Base-by-base conservation (phyloP, 768 basidiomycete genomes). In the Boletus speciosus region DNA sequence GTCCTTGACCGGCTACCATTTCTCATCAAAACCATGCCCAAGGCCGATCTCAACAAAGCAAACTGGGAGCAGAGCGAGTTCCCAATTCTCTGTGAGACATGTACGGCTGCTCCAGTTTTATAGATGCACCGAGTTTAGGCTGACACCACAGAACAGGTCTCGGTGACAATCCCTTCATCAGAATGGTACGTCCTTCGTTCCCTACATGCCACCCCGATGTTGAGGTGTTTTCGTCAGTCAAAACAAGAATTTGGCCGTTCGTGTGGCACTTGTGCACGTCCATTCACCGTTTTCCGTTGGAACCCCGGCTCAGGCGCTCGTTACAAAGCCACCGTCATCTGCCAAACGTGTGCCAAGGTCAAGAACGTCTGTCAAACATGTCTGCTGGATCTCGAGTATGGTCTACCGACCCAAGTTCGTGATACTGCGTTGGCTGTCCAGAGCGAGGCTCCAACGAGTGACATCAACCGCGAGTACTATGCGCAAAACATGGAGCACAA, bases 311-410 rank as follows among this genome's bases (percentile, higher is more conserved):
- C 85, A 4, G 96, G 94, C 39, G 88, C 86, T 69, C 86, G 96
- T 29, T 98, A 83, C 83, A 98, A 98, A 78, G 90, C 93, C 55
- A 99, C 97, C 11, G 93, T 97, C 56, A 85, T 98, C 56, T 97
- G 94, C 73, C 95, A 96, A 71, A 96, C 95, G 4, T 98, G 96
- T 63, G 90, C 95, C 46, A 98, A 98, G 74, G 84, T 93, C 61
- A 91, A 91, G 76, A 94, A 94, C 66, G 87, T 97, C 50, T 99
- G 97, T 76, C 97, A 98, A 75, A 98, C 95, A 2, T 99, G 97
- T 71, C 78, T 99, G 29, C 78, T 99, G 40, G 97, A 99, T 72
- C 82, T 99, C 54, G 95, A 98, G 69, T 99, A 94, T 61, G 91
- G 92, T 27, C 75, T 99, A 21, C 97, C 97, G 6, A 95, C 94